Evolutionary conservation across 495 filamentous ascomycete species (phyloP), one percentile per base, ranked within the genome.

Genomic region (Lophium mytilinum): DNA sequence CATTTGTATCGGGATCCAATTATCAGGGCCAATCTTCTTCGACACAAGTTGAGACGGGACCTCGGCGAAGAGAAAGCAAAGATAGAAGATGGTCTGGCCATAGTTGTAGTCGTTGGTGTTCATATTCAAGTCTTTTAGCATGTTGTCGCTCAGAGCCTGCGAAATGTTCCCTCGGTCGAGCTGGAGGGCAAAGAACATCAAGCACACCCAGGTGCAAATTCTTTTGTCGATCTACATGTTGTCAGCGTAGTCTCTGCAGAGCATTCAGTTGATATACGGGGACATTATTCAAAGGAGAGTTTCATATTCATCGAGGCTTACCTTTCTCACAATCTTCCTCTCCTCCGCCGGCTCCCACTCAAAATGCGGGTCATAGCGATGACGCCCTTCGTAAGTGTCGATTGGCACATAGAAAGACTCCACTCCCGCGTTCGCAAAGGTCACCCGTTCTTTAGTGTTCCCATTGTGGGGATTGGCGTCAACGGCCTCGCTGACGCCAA

Each of bases 1-100:
- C 80, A 92, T 92, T 62, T 92, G 88, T 30, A 84, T 71, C 0
- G 89, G 88, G 51, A 95, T 91, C 87, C 89, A 94, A 34, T 81
- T 78, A 67, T 94, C 89, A 0, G 89, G 88, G 0, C 90, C 90
- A 21, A 92, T 56, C 67, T 77, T 79, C 65, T 92, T 90, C 21
- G 78, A 81, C 21, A 90, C 68, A 0, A 90, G 72, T 62, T 90
- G 87, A 0, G 86, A 89, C 0, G 87, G 87, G 11, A 90, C 70
- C 62, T 90, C 86, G 0, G 87, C 83, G 12, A 76, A 70, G 3
- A 90, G 70, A 66, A 90, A 89, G 3, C 68, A 73, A 11, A 86
- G 46, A 52, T 77, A 78, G 69, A 87, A 91, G 35, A 90, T 85
- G 0, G 84, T 87, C 65, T 87, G 85, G 0, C 85, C 86, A 11